Conservation (phyloP, 2,329 filamentous ascomycete species). For the Aspergillus ibericus region DNA sequence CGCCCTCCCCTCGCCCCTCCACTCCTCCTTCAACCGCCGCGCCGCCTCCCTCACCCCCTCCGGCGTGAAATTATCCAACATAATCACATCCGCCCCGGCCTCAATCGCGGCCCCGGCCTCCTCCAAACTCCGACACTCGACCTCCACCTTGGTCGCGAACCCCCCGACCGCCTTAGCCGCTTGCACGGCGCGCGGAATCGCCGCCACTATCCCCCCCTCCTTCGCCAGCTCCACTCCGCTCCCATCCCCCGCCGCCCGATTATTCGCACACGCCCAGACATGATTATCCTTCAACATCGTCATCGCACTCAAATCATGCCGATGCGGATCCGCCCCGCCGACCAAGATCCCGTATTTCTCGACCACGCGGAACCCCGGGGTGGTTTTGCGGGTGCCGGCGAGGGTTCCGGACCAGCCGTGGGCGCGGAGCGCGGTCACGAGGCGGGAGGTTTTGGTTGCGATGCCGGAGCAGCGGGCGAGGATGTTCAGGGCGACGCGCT, state of each 20-base stretch:
- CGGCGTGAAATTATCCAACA: conserved; percentile 93
- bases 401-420: conserved; percentile 78
- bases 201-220: conserved; percentile 47
- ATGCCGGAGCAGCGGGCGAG: conserved; percentile 89
- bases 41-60: conserved; percentile 76
- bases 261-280: conserved; percentile 76
- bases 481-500: conserved; percentile 88
- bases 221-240: conserved; percentile 8
- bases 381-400: conserved; percentile 96
- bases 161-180: conserved; percentile 83
- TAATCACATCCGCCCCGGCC: conserved; percentile 91
- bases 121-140: conserved; percentile 84
- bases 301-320: conserved; percentile 90
- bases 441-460: conserved; percentile 61
- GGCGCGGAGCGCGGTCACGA: conserved; percentile 54
- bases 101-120: conserved; percentile 89
- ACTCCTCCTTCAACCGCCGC: conserved; percentile 72
- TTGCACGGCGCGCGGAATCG: conserved; percentile 80
- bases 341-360: conserved; percentile 99
- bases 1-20: conserved; percentile 67
- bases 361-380: conserved; percentile 88
- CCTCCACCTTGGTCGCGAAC: conserved; percentile 92
- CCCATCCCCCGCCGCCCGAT: conserved; percentile 23
- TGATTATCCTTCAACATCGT: conserved; percentile 99
- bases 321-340: conserved; percentile 86